Conservation (phyloP, 2,329 filamentous ascomycete genomes). For the Byssochlamys sp. region DNA sequence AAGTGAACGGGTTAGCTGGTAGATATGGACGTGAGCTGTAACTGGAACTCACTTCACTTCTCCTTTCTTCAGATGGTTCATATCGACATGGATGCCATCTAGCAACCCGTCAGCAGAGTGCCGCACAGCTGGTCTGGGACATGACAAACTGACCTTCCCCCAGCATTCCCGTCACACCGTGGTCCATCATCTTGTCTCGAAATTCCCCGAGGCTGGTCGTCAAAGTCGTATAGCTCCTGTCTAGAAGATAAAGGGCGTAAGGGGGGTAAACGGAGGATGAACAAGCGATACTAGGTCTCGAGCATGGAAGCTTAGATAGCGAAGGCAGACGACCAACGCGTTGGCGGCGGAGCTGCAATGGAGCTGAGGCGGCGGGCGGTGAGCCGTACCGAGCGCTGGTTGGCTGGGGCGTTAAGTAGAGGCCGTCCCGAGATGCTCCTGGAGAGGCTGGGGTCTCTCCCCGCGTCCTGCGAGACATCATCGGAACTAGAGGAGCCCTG, state of each 20-base stretch:
- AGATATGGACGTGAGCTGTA: slow-evolving; percentile 1
- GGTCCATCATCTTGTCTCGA: slow-evolving; percentile 29
- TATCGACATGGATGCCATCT: slow-evolving; percentile 99
- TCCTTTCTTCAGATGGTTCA: slow-evolving; percentile 96
- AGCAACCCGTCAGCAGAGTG: slow-evolving; percentile 12
- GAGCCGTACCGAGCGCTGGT: neutral
- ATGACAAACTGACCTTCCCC: slow-evolving; percentile 29
- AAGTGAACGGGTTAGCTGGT: slow-evolving; percentile 21
- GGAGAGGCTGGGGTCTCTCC: neutral
- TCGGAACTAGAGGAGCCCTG: neutral
- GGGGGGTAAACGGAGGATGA: neutral
- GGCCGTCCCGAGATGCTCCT: neutral
- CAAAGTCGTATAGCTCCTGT: neutral
- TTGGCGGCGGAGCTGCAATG: neutral
- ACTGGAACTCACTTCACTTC: slow-evolving; percentile 78
- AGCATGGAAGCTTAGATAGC: slow-evolving; percentile 2
- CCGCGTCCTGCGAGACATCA: neutral
- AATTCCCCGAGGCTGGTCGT: neutral
- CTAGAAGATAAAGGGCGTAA: neutral
- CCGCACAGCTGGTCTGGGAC: neutral
- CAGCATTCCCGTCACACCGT: slow-evolving; percentile 34
- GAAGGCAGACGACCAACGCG: slow-evolving; percentile 8
- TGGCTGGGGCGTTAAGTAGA: neutral
- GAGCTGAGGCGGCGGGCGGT: neutral
- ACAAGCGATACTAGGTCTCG: neutral